phyloP scores from a whole-genome alignment of 2,329 filamentous ascomycete genomes.

The Niveomyces coronatus region DNA sequence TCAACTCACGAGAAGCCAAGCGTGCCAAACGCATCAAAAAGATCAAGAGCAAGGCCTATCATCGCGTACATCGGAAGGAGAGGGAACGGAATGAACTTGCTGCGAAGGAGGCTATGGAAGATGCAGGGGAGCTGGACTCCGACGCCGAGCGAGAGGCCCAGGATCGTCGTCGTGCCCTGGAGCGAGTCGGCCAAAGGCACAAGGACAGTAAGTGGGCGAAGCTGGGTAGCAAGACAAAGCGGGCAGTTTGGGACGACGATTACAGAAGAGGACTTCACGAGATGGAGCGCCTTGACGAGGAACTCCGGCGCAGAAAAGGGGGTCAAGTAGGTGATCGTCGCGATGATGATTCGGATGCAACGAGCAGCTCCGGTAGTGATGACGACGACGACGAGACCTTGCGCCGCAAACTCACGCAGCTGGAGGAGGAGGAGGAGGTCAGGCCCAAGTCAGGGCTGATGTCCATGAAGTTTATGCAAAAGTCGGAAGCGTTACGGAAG shows the following conservation, averaged over 20 bases:
- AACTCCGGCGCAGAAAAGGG: constrained; percentile 68
- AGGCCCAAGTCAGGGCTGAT: constrained; percentile 57
- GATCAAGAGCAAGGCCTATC: constrained; percentile 96
- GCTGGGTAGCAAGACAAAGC: constrained; percentile 65
- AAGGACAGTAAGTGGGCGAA: constrained; percentile 90
- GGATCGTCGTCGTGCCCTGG: constrained; percentile 69
- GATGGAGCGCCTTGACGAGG: constrained; percentile 73
- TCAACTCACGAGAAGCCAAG: constrained; percentile 80
- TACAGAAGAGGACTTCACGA: constrained; percentile 68
- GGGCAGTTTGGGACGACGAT: constrained; percentile 81
- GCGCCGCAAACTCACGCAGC: constrained; percentile 33
- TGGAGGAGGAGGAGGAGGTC: constrained; percentile 37
- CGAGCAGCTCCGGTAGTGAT: constrained; percentile 16
- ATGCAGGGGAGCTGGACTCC: constrained; percentile 51
- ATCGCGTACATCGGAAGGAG: constrained; percentile 79
- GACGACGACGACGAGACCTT: constrained; percentile 49
- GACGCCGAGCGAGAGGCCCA: constrained; percentile 53
- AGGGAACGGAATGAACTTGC: constrained; percentile 43
- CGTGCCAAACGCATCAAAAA: constrained; percentile 92
- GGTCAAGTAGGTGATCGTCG: constrained; percentile 45
- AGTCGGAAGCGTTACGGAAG: constrained; percentile 68
- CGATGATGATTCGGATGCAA: constrained; percentile 42
- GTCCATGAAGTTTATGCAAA: constrained; percentile 90
- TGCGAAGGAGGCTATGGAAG: constrained; percentile 40
- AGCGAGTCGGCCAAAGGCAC: constrained; percentile 77